Evolutionary conservation across 192 early-diverging fungal genomes (phyloP), one percentile per base, ranked within the genome.

Genomic region (Fimicolochytrium jonesii): DNA sequence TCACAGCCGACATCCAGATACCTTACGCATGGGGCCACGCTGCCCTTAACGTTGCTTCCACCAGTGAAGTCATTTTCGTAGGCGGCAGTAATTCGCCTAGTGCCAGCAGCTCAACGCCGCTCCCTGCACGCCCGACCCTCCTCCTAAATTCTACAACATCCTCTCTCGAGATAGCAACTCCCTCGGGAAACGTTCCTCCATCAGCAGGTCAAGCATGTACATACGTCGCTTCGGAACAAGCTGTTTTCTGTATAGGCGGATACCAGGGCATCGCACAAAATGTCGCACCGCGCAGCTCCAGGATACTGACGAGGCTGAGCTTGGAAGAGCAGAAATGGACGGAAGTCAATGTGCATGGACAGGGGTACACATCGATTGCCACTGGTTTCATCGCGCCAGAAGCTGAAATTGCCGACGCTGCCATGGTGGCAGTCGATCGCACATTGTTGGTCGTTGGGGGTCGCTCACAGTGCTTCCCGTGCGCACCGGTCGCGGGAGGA

Each of bases 151-250:
- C n/a, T n/a, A n/a, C n/a, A n/a, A n/a, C n/a, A n/a, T n/a, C n/a
- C n/a, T n/a, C n/a, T n/a, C n/a, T n/a, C n/a, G n/a, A n/a, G n/a
- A n/a, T n/a, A n/a, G n/a, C n/a, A n/a, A n/a, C n/a, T n/a, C n/a
- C n/a, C n/a, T n/a, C n/a, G n/a, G n/a, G n/a, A n/a, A n/a, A n/a
- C n/a, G n/a, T 47, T 45, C 56, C 56, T n/a, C 18, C 56, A 2
- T 25, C 56, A 3, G 25, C 44, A 13, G 56, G 56, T 11, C 56
- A 59, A 23, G 35, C 56, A 23, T 59, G 56, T 28, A 45, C 56
- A 10, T 59, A 32, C 30, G 29, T 59, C 1, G 39, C 22, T 3
- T 18, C 36, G 10, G 56, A 59, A 10, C 39, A 41, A 10, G 15
- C 39, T 11, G 29, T 59, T 13, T 47, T 23, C 42, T 59, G 56